Percentiles rank a stretch among this genome's conserved stretches.
These are phyloP conservation scores for Avena sativa DNA, from an alignment of 176 grass and related monocot species.

Conservation along the genomic window DNA sequence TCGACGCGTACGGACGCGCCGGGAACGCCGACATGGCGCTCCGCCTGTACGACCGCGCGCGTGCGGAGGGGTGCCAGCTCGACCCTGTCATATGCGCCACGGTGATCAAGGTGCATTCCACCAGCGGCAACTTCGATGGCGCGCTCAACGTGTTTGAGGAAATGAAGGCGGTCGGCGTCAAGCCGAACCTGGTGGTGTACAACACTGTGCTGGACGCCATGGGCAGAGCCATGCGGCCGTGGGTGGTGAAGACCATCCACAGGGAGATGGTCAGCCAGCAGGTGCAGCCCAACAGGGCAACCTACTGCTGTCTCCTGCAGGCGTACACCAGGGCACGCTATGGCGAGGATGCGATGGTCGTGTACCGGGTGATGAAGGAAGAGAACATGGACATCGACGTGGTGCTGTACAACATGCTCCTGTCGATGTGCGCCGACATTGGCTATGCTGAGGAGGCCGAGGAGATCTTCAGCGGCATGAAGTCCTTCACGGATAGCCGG, in stretches of 20 bases:
- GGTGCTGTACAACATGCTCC: constrained; percentile 71
- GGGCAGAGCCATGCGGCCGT: constrained; percentile 76
- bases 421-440: constrained; percentile 93
- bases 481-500: constrained; percentile 48
- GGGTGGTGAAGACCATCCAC: constrained; percentile 92
- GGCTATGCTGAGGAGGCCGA: constrained; percentile 74
- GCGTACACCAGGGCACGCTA: constrained; percentile 88
- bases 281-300: constrained; percentile 58
- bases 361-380: constrained; percentile 70
- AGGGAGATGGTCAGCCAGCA: constrained; percentile 65
- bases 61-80: constrained; percentile 66
- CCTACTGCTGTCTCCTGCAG: constrained; percentile 67
- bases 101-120: constrained; percentile 68
- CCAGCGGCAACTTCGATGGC: constrained; percentile 77
- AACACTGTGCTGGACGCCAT: constrained; percentile 87
- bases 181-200: constrained; percentile 82
- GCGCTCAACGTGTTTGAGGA: constrained; percentile 91
- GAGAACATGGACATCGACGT: constrained; percentile 56
- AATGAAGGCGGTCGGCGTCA: constrained; percentile 77
- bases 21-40: constrained; percentile 72
- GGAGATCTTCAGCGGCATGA: constrained; percentile 83
- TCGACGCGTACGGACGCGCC: constrained; percentile 73
- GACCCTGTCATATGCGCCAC: constrained; percentile 71
- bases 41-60: constrained; percentile 72
- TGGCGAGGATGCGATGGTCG: constrained; percentile 67